Base-by-base conservation (phyloP, 495 filamentous ascomycete genomes). In the Podospora australis region DNA sequence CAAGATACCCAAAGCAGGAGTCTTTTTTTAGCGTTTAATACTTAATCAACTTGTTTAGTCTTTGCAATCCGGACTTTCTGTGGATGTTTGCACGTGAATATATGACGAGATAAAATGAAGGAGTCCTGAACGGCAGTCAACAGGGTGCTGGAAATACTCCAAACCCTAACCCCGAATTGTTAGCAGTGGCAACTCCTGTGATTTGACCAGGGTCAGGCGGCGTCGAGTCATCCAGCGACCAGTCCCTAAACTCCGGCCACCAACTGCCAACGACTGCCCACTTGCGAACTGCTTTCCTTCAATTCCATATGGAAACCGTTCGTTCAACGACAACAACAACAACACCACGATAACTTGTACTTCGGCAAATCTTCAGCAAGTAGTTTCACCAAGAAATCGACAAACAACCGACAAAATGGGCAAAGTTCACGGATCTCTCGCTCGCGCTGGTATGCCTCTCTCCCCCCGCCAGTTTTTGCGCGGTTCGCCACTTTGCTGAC, bases 341-440 rank as follows among this genome's bases (percentile, higher is more conserved):
- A 44, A 26, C 6, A 21, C 19, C 26, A 11, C 14, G 14, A 26
- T 5, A 32, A 16, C 1, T 13, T n/a, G 13, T 24, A 21, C 22
- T 9, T 5, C n/a, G 22, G n/a, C 19, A 41, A 8, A 6, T 30
- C 13, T 20, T 20, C n/a, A 43, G 22, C 11, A 10, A 3, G 9
- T 22, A 49, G n/a, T 2, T 16, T 25, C 19, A 47, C 9, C 19
- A 47, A 36, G 17, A 44, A 24, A 45, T 20, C 30, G n/a, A n/a
- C 35, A 45, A 51, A 49, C 63, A 69, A 70, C 65, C 69, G 67
- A 73, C 78, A 83, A 70, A 66, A 90, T 91, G 87, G 87, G 87
- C 71, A 91, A 90, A 77, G 87, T 89, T 61, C 87, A 91, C 79
- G 87, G 87, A 56, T 89, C 84, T 32, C 86, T 96, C 73, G 90